Conservation (phyloP, 306 rosid genomes). For the Vachellia pachyceras region DNA sequence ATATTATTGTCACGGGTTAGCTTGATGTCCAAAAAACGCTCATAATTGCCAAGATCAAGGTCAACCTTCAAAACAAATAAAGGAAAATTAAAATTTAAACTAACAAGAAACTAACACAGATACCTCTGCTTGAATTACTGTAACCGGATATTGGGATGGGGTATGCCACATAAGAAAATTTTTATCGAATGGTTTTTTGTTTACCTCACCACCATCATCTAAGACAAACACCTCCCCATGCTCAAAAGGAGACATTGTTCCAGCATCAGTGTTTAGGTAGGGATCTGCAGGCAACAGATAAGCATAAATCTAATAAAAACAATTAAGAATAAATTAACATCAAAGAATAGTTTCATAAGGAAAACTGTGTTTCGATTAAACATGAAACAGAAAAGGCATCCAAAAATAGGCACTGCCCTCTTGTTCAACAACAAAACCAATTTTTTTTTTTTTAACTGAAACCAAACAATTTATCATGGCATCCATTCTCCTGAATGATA, state of each 20-base stretch:
- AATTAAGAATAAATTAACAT: slow-evolving; percentile 12
- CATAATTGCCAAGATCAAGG: slow-evolving; percentile 94
- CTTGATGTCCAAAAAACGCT: slow-evolving; percentile 78
- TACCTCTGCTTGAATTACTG: slow-evolving; percentile 10
- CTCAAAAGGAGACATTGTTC: slow-evolving; percentile 91
- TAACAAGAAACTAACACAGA: slow-evolving; percentile 5
- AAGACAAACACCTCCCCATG: slow-evolving; percentile 90
- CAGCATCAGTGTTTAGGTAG: slow-evolving; percentile 87
- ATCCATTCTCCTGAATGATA: not conserved
- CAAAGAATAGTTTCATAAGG: slow-evolving; percentile 2
- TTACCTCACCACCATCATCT: slow-evolving; percentile 93
- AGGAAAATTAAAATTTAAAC: slow-evolving; percentile 25
- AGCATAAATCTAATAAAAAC: slow-evolving; percentile 23
- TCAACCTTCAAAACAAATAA: slow-evolving; percentile 65
- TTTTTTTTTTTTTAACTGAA: not conserved
- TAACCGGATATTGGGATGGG: not conserved
- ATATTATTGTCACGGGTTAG: slow-evolving; percentile 86
- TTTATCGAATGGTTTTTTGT: not conserved
- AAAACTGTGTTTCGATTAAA: slow-evolving; percentile 16
- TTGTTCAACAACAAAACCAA: not conserved
- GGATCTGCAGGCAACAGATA: slow-evolving; percentile 62
- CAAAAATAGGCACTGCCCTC: slow-evolving; percentile 15
- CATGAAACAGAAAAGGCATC: slow-evolving; percentile 27
- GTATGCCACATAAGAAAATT: not conserved
- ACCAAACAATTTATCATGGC: not conserved